Evolutionary conservation across 1,139 yeast species (phyloP).

Genomic region (Yamadazyma aaseri): DNA sequence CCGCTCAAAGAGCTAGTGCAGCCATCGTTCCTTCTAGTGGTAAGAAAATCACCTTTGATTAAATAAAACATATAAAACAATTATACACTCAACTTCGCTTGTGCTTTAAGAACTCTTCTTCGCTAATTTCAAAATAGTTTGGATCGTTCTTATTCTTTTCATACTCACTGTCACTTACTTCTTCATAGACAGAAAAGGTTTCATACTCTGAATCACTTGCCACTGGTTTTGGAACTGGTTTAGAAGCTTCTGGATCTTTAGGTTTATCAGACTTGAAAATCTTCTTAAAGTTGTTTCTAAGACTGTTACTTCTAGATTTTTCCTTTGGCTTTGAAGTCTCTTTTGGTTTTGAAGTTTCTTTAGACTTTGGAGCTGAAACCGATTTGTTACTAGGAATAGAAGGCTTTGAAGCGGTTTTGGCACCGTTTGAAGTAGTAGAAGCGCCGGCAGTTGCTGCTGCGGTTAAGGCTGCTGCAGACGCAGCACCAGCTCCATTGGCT

Average conservation of each 20-base stretch:
- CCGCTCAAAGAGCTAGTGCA: conserved; percentile 86
- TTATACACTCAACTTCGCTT: conserved; percentile 11
- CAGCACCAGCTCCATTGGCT: conserved; percentile 12
- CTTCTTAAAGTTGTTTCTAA: conserved; percentile 14
- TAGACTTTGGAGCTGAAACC: not conserved
- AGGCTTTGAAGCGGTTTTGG: conserved; percentile 3
- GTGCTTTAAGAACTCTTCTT: conserved; percentile 34
- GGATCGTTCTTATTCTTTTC: conserved; percentile 46
- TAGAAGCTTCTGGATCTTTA: conserved; percentile 4
- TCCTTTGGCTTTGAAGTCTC: conserved; percentile 6
- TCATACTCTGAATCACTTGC: conserved; percentile 27
- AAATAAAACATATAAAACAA: conserved; percentile 8
- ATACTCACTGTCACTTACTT: conserved; percentile 49
- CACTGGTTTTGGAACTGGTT: conserved; percentile 7
- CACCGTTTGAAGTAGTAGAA: not conserved
- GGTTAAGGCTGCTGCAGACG: conserved; percentile 10
- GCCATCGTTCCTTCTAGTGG: conserved; percentile 92
- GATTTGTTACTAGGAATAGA: not conserved
- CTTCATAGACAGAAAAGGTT: conserved; percentile 48
- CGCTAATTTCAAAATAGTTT: conserved; percentile 46
- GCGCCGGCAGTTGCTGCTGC: conserved; percentile 6
- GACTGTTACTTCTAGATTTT: conserved; percentile 13
- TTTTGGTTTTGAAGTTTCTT: conserved; percentile 2
- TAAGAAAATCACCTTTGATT: conserved; percentile 72
- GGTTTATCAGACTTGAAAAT: conserved; percentile 8